These are phyloP conservation scores for Pythium dissimile DNA, from an alignment of 352 stramenopile species.

Conservation along the genomic window DNA sequence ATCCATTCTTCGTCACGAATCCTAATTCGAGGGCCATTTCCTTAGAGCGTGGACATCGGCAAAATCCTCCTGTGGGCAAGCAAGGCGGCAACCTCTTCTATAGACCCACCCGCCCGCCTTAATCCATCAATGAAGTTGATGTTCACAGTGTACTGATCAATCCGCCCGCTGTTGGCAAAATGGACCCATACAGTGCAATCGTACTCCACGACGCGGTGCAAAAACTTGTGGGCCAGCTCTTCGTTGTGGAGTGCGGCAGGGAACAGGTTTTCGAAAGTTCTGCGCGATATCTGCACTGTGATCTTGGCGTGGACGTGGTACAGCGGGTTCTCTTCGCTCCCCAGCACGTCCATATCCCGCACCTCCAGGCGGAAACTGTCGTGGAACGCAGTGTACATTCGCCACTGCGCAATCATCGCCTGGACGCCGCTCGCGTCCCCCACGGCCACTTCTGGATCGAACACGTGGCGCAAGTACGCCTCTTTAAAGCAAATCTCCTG, in stretches of 20 bases:
- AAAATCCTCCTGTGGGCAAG: slow-evolving; percentile 1
- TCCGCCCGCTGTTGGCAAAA: slow-evolving; percentile 8
- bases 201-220: slow-evolving; percentile 1
- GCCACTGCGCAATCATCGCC: slow-evolving; percentile 19
- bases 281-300: slow-evolving; percentile 1
- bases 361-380: slow-evolving; percentile 2
- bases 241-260: slow-evolving; percentile 4
- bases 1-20: too few species aligned
- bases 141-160: slow-evolving; percentile 2
- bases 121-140: slow-evolving; percentile 13
- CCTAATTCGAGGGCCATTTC: not conserved
- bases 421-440: slow-evolving; percentile 6
- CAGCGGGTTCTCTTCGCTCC: slow-evolving; percentile 3
- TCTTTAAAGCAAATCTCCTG: slow-evolving; percentile 10
- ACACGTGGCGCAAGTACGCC: slow-evolving; percentile 10
- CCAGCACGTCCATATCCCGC: slow-evolving; percentile 1
- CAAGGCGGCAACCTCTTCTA: slow-evolving; percentile 8
- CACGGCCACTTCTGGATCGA: slow-evolving; percentile 8
- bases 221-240: not conserved
- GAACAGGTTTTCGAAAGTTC: slow-evolving; percentile 15
- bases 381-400: slow-evolving; percentile 15
- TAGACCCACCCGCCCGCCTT: not conserved
- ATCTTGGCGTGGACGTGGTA: slow-evolving; percentile 8
- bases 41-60: not conserved
- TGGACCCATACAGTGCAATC: slow-evolving; percentile 1